These are phyloP conservation scores for Trichosporon asahii DNA, from an alignment of 1,284 basidiomycete species.

Conservation along the genomic window DNA sequence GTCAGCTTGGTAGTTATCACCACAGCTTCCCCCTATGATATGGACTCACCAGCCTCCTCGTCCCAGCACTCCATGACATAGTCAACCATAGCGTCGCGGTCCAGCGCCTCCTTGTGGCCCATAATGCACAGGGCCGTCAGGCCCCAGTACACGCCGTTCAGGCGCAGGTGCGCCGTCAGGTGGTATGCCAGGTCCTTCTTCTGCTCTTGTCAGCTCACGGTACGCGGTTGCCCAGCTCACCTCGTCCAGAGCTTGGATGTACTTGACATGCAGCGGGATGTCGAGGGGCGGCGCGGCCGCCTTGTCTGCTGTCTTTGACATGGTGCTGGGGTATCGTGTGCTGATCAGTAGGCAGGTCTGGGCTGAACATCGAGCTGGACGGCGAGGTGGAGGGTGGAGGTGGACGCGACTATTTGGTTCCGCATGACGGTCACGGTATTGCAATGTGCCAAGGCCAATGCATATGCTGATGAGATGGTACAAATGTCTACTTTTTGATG, in stretches of 20 bases:
- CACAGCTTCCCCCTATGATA: not conserved
- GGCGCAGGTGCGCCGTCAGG: constrained; percentile 84
- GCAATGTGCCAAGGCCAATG: not conserved
- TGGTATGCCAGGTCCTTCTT: constrained; percentile 86
- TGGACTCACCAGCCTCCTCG: constrained; percentile 68
- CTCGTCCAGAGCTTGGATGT: constrained; percentile 69
- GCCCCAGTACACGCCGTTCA: constrained; percentile 98
- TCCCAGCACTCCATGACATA: constrained; percentile 96
- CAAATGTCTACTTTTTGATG: not conserved
- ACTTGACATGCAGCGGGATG: constrained; percentile 62
- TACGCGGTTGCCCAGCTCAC: constrained; percentile 56
- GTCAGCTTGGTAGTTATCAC: too few species aligned
- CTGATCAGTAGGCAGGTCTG: not conserved
- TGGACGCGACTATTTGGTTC: constrained; percentile 3
- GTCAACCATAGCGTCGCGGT: constrained; percentile 75
- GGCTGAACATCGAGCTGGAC: not conserved
- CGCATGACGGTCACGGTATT: not conserved
- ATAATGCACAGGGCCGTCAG: constrained; percentile 81
- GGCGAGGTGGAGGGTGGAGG: not conserved
- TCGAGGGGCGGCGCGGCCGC: constrained; percentile 36
- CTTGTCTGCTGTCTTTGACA: not conserved
- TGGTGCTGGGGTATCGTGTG: not conserved
- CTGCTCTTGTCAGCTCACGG: constrained; percentile 51
- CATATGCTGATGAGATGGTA: not conserved
- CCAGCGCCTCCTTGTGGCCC: constrained; percentile 70